Conservation (phyloP, 495 filamentous ascomycete genomes). For the Aspergillus asperescens region DNA sequence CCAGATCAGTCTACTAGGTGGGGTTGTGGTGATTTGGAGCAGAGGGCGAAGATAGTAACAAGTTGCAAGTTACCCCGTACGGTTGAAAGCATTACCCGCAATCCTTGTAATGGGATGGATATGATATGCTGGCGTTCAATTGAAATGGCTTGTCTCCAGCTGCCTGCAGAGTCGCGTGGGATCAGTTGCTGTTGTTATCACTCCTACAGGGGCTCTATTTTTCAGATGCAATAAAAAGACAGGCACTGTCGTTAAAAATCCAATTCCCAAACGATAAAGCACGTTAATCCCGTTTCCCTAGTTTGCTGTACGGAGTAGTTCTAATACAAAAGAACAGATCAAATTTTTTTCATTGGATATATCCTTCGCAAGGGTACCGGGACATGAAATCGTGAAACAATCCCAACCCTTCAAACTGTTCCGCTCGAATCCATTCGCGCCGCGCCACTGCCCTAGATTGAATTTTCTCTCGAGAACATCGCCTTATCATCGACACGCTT, state of each 20-base stretch:
- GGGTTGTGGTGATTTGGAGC: too few relatives aligned
- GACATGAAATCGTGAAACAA: conserved; percentile 49
- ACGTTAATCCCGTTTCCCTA: conserved; percentile 1
- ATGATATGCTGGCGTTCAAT: too few relatives aligned
- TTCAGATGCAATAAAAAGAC: neutral
- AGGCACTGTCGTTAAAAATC: neutral
- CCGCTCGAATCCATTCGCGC: conserved; percentile 41
- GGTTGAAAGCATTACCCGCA: too few relatives aligned
- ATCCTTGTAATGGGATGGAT: too few relatives aligned
- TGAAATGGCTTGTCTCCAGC: too few relatives aligned
- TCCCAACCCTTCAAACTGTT: conserved; percentile 42
- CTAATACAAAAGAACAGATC: conserved; percentile 30
- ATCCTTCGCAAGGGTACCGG: conserved; percentile 45
- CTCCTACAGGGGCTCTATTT: too few relatives aligned
- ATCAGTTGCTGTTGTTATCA: too few relatives aligned
- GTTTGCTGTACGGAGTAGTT: conserved; percentile 28
- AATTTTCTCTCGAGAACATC: conserved; percentile 35
- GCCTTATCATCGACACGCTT: conserved; percentile 41
- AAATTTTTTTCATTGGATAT: conserved; percentile 48
- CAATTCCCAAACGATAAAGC: conserved; percentile 3
- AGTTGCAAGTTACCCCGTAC: too few relatives aligned
- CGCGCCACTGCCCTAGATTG: conserved; percentile 43
- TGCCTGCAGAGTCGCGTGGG: neutral
- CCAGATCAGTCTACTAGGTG: too few relatives aligned
- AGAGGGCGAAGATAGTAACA: too few relatives aligned